Conservation (phyloP, 2,329 filamentous ascomycete genomes). For the Elsinoe arachidis region DNA sequence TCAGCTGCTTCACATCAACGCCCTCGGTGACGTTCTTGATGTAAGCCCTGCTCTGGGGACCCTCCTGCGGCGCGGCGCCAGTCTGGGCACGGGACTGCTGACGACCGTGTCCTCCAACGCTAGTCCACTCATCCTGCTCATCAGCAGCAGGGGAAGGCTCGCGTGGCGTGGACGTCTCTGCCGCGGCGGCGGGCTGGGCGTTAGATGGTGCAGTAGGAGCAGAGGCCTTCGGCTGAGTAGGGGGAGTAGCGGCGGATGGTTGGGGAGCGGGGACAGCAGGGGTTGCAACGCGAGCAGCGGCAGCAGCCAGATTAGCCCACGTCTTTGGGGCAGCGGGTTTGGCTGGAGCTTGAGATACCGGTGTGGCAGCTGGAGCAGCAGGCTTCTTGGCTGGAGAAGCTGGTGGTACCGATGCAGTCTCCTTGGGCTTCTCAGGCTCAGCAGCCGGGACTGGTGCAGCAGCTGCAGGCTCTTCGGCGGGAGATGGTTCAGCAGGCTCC, state of each 20-base stretch:
- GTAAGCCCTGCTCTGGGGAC: constrained; percentile 72
- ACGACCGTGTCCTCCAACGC: constrained; percentile 71
- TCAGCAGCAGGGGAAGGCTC: constrained; percentile 31
- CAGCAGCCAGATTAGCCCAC: constrained; percentile 64
- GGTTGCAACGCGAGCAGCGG: constrained; percentile 37
- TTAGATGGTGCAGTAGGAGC: constrained; percentile 23
- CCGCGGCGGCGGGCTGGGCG: constrained; percentile 22
- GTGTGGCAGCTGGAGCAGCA: constrained; percentile 40
- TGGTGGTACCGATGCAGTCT: constrained; percentile 49
- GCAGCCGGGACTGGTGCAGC: constrained; percentile 25
- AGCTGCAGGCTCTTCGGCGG: constrained; percentile 28
- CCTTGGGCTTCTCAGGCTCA: constrained; percentile 51
- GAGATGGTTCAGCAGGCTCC: constrained; percentile 26
- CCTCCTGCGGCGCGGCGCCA: constrained; percentile 58
- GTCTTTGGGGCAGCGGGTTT: constrained; percentile 51
- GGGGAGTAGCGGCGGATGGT: constrained; percentile 17
- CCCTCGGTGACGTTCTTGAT: constrained; percentile 94
- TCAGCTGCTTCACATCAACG: constrained; percentile 66
- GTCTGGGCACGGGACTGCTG: constrained; percentile 68
- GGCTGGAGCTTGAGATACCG: constrained; percentile 41
- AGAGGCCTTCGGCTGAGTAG: constrained; percentile 27
- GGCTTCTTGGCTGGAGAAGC: constrained; percentile 33
- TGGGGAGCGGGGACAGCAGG: constrained; percentile 31
- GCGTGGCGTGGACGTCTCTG: constrained; percentile 28
- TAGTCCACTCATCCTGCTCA: constrained; percentile 73